phyloP scores from a whole-genome alignment of 352 stramenopile species.

The Globisporangium cylindrosporum region DNA sequence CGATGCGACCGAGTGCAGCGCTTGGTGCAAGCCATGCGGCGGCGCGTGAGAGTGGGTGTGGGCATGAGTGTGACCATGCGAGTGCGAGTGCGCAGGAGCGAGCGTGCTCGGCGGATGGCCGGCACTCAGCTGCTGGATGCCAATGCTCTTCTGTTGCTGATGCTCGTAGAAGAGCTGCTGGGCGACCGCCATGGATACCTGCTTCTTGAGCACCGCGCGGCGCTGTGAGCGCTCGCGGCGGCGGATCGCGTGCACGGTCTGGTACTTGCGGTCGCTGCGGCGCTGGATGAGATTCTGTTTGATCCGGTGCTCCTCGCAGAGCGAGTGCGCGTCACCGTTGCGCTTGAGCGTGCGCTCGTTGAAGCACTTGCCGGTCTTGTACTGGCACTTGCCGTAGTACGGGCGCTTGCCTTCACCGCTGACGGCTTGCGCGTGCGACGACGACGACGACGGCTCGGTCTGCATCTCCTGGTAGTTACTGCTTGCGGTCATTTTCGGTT shows the following conservation, averaged over 20 bases:
- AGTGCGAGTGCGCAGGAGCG: slow-evolving; percentile 3
- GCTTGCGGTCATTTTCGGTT: slow-evolving; percentile 31
- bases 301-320: slow-evolving; percentile 82
- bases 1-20: slow-evolving; percentile 8
- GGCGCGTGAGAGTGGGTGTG: neutral
- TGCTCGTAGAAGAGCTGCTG: slow-evolving; percentile 81
- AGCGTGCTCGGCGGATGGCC: slow-evolving; percentile 17
- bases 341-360: slow-evolving; percentile 85
- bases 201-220: slow-evolving; percentile 75
- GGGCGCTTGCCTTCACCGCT: slow-evolving; percentile 16
- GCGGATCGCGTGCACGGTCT: slow-evolving; percentile 79
- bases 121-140: slow-evolving; percentile 30
- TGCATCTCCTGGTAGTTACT: slow-evolving; percentile 8
- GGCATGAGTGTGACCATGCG: neutral
- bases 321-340: slow-evolving; percentile 75
- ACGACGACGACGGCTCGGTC: neutral
- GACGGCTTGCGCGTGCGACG: slow-evolving; percentile 3
- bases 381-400: slow-evolving; percentile 83
- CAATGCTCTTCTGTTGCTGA: slow-evolving; percentile 72
- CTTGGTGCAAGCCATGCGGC: neutral
- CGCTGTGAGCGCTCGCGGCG: slow-evolving; percentile 76
- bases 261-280: slow-evolving; percentile 83
- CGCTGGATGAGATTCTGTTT: slow-evolving; percentile 87
- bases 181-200: slow-evolving; percentile 75
- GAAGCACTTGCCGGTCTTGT: slow-evolving; percentile 88